A percentile compares a stretch with the other conserved stretches of the same genome.
Conservation (phyloP, 495 filamentous ascomycete species). For the Chaetomium cochliodes region DNA sequence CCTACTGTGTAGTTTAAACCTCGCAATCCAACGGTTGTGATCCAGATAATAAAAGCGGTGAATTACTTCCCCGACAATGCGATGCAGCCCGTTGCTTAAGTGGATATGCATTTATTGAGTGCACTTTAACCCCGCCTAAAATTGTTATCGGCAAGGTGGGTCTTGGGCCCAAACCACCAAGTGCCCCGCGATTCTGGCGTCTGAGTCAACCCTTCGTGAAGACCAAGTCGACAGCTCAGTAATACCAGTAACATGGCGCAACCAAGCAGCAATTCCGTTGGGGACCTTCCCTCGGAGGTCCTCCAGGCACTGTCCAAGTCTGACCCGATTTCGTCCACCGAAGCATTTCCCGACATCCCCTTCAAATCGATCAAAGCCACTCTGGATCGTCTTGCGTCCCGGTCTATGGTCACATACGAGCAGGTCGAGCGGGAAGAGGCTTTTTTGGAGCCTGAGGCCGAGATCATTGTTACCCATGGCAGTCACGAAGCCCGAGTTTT, state of each 20-base stretch:
- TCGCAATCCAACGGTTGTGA: background rate
- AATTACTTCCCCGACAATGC: background rate
- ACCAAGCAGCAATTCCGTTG: conserved; percentile 17
- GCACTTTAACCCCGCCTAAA: conserved; percentile 18
- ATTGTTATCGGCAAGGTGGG: conserved; percentile 13
- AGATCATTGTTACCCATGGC: conserved; percentile 75
- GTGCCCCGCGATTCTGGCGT: conserved; percentile 26
- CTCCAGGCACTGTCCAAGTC: conserved; percentile 65
- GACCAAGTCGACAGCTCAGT: conserved; percentile 2
- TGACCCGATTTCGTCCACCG: conserved; percentile 65
- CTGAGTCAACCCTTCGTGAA: conserved; percentile 26
- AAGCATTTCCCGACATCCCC: conserved; percentile 71
- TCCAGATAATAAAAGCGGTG: background rate
- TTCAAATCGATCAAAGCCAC: conserved; percentile 78
- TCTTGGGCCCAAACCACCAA: conserved; percentile 11
- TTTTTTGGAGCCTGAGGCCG: conserved; percentile 74
- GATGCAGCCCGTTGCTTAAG: background rate
- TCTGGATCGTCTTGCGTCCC: conserved; percentile 76
- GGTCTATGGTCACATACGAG: conserved; percentile 84
- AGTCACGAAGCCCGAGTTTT: conserved; percentile 96
- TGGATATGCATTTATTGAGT: conserved; percentile 10
- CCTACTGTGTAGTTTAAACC: no score
- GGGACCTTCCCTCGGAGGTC: conserved; percentile 62
- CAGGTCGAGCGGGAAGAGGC: conserved; percentile 75
- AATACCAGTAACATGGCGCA: conserved; percentile 20